Percentiles rank a stretch among this genome's conserved stretches.
Evolutionary conservation across 2,329 filamentous ascomycete species (phyloP).

Genomic region (Fusarium sp.): DNA sequence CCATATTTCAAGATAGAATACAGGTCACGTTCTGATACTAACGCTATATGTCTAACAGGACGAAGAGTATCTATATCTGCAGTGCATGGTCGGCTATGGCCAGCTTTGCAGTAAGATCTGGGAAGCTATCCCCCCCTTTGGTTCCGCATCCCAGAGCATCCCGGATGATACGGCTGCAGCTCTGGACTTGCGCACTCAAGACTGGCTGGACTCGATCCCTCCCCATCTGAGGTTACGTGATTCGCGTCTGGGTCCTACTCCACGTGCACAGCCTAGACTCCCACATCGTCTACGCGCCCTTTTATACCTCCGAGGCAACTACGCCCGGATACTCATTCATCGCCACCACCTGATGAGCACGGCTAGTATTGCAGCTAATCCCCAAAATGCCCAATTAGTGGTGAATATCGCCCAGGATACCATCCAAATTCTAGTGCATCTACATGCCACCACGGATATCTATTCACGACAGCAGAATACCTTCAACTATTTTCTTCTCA

Average conservation of each 20-base stretch:
- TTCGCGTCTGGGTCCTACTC: constrained; percentile 55
- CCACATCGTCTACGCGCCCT: constrained; percentile 60
- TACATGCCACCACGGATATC: constrained; percentile 49
- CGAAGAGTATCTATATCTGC: constrained; percentile 57
- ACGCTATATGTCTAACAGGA: constrained; percentile 33
- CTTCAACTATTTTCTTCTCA: constrained; percentile 52
- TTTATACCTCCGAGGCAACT: constrained; percentile 62
- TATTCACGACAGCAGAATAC: constrained; percentile 50
- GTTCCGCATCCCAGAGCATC: constrained; percentile 53
- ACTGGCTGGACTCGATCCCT: constrained; percentile 63
- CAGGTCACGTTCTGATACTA: no score
- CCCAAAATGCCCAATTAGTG: constrained; percentile 56
- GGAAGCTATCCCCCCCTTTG: constrained; percentile 59
- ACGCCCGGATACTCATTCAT: constrained; percentile 62
- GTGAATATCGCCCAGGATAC: constrained; percentile 54
- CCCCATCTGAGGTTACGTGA: constrained; percentile 56
- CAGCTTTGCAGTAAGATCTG: constrained; percentile 63
- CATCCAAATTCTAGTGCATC: constrained; percentile 49
- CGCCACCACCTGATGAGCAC: constrained; percentile 59
- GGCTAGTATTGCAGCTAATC: constrained; percentile 55
- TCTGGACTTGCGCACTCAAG: constrained; percentile 60
- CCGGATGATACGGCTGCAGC: constrained; percentile 57
- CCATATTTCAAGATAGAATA: no score
- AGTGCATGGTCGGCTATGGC: constrained; percentile 64
- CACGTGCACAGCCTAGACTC: constrained; percentile 53